Evolutionary conservation across 176 grass and related monocot genomes (phyloP), one percentile per base, ranked within the genome.

Genomic region (Puya raimondii): DNA sequence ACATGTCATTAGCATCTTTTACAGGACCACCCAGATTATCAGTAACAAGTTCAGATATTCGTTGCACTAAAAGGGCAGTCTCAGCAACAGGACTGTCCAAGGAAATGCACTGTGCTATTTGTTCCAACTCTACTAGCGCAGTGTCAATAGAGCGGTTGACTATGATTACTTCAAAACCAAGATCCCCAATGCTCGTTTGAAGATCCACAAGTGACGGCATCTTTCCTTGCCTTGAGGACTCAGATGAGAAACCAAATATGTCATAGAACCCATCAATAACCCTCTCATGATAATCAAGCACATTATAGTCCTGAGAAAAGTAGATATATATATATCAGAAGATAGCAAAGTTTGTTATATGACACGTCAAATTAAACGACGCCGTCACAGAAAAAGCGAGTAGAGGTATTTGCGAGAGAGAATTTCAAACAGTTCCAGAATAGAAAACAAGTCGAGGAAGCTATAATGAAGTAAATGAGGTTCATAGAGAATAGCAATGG

Each of bases 91-190:
- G 88, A 70, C 83, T 90, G 73, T 90, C 94, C 57, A 99, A 67
- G 17, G 81, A 63, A 64, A 85, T 90, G 82, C 94, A 99, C 65
- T 99, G 94, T 79, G 94, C 89, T 70, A 99, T 83, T 76, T 99
- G 89, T 64, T 93, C 94, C 77, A 93, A 83, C 81, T 99, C 94
- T 69, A 83, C 79, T 78, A 99, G 80, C 49, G 84, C 83, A 47
- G 80, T 64, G 66, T 99, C 94, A 77, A 93, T 90, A 33, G 94
- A 69, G 42, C 83, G 94, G 72, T 99, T 99, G 69, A 99, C 81
- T 71, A 99, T 85, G 67, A 99, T 91, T 70, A 99, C 94, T 88
- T 99, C 94, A 84, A 93, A 99, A 50, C 94, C 94, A 25, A 99
- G 85, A 77, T 99, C 94, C 0, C 94, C 94, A 49, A 99, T 99